phyloP scores from a whole-genome alignment of 305 asterid genomes.

The Solanum aculeatissimum region DNA sequence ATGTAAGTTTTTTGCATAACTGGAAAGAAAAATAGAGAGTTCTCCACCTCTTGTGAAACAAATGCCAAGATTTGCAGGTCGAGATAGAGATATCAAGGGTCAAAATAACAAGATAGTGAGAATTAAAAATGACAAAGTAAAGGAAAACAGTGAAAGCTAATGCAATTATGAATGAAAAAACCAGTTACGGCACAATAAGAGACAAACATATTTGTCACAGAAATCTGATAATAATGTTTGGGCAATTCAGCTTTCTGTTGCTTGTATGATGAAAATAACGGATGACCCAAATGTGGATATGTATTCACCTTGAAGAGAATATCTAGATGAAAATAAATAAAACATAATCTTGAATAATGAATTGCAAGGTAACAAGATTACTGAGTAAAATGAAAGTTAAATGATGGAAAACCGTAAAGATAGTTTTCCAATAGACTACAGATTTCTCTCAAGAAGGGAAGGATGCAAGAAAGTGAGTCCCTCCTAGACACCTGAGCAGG shows the following conservation, averaged over 20 bases:
- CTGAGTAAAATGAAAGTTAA: not conserved
- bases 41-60: not conserved
- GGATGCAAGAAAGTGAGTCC: not conserved
- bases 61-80: not conserved
- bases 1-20: not conserved
- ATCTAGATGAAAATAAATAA: not conserved
- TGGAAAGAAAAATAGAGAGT: not conserved
- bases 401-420: not conserved
- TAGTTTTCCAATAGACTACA: not conserved
- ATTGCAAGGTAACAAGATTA: not conserved
- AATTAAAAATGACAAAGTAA: not conserved
- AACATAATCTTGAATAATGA: not conserved
- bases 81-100: not conserved
- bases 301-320: not conserved
- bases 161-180: not conserved
- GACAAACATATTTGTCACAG: not conserved
- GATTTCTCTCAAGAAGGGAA: not conserved
- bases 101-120: not conserved
- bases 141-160: not conserved
- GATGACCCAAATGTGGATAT: not conserved
- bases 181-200: not conserved
- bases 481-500: not conserved
- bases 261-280: not conserved
- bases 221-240: not conserved
- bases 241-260: not conserved